Conservation (phyloP, 257 asterid genomes). For the Nicotiana tomentosiformis region DNA sequence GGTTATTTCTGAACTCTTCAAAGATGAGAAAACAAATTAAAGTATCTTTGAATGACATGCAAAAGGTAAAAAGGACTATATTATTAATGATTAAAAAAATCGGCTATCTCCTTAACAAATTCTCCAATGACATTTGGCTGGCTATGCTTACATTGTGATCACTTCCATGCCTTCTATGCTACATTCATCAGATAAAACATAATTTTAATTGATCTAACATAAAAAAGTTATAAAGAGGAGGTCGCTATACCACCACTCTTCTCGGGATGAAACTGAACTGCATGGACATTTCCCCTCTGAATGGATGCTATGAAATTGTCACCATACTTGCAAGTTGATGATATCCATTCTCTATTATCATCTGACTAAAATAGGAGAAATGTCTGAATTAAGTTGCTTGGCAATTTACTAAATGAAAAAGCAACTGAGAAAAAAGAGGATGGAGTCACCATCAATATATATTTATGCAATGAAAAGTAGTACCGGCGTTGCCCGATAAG, state of each 20-base stretch:
- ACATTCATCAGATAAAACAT: conserved; percentile 1
- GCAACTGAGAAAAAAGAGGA: background rate
- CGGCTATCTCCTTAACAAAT: background rate
- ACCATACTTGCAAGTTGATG: conserved; percentile 84
- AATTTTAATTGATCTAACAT: background rate
- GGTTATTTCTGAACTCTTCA: background rate
- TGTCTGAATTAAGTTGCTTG: conserved; percentile 15
- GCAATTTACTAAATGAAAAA: conserved; percentile 10
- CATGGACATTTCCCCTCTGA: conserved; percentile 83
- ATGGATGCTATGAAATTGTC: conserved; percentile 75
- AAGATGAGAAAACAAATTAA: conserved; percentile 1
- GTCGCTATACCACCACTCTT: conserved; percentile 81
- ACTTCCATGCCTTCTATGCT: background rate
- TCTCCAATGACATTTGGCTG: background rate
- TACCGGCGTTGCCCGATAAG: conserved; percentile 91
- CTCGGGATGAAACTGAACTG: conserved; percentile 98
- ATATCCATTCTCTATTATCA: conserved; percentile 80
- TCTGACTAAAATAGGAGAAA: conserved; percentile 45
- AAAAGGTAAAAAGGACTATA: background rate
- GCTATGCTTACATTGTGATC: background rate
- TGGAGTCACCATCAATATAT: background rate
- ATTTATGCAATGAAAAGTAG: conserved; percentile 12
- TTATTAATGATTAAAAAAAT: background rate
- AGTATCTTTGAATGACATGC: background rate
- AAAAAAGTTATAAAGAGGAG: background rate